These are phyloP conservation scores for Amanita pseudoporphyria DNA, from an alignment of 768 basidiomycete genomes.

Conservation along the genomic window DNA sequence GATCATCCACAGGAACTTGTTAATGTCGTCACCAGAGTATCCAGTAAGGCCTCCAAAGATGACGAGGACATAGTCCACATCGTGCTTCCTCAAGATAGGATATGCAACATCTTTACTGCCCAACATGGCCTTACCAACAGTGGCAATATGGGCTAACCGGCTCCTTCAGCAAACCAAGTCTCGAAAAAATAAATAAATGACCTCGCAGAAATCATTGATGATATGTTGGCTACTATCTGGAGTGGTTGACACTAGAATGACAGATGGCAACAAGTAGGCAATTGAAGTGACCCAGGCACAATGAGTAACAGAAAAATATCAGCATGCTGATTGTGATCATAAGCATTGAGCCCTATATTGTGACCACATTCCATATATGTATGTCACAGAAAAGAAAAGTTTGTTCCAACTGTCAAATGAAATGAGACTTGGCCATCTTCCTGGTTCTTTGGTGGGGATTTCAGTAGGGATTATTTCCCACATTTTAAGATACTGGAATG, in stretches of 20 bases:
- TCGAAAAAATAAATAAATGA: neutral
- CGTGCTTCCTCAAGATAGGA: constrained; percentile 93
- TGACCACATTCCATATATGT: too few species aligned
- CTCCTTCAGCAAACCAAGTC: constrained; percentile 3
- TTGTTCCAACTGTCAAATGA: too few species aligned
- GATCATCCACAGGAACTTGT: constrained; percentile 99
- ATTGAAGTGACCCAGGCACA: constrained; percentile 94
- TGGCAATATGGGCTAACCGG: constrained; percentile 89
- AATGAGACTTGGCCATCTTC: too few species aligned
- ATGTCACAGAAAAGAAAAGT: too few species aligned
- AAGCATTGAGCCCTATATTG: too few species aligned
- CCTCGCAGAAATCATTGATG: constrained; percentile 99
- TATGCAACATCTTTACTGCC: constrained; percentile 91
- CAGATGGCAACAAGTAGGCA: constrained; percentile 97
- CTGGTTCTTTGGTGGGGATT: too few species aligned
- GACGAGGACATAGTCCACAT: constrained; percentile 94
- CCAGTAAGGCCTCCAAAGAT: constrained; percentile 97
- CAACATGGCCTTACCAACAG: constrained; percentile 98
- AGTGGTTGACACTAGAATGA: constrained; percentile 75
- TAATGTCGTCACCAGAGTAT: constrained; percentile 98
- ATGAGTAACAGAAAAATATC: constrained; percentile 85
- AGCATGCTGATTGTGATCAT: constrained; percentile 69
- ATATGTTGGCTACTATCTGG: constrained; percentile 86
- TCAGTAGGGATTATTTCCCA: too few species aligned
- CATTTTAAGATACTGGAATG: too few species aligned